phyloP scores from a whole-genome alignment of 2,329 filamentous ascomycete genomes.

The Tympanopsis confertula region DNA sequence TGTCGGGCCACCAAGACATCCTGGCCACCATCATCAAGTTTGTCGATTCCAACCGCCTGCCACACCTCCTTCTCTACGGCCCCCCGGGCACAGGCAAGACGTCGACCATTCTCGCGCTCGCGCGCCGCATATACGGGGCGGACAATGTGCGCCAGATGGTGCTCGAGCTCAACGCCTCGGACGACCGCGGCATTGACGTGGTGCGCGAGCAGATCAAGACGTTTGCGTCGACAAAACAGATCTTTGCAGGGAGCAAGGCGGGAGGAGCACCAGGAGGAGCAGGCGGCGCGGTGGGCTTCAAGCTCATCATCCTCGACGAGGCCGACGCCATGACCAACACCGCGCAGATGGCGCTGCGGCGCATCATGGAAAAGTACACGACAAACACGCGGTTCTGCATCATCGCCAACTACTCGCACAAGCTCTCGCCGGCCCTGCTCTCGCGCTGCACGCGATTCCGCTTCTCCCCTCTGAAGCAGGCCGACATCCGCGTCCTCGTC shows the following conservation, averaged over 20 bases:
- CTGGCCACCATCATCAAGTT: slow-evolving; percentile 97
- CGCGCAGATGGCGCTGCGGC: slow-evolving; percentile 88
- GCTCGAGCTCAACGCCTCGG: slow-evolving; percentile 89
- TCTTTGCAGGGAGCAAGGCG: slow-evolving; percentile 61
- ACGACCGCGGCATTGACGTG: slow-evolving; percentile 94
- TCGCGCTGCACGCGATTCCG: slow-evolving; percentile 90
- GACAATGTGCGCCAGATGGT: slow-evolving; percentile 98
- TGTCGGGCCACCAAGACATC: slow-evolving; percentile 94
- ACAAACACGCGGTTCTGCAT: slow-evolving; percentile 96
- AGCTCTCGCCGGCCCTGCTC: slow-evolving; percentile 81
- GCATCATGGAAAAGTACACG: slow-evolving; percentile 99
- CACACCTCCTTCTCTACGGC: slow-evolving; percentile 91
- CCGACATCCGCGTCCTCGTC: slow-evolving; percentile 73
- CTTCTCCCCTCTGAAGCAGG: slow-evolving; percentile 85
- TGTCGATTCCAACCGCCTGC: slow-evolving; percentile 82
- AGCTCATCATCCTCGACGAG: slow-evolving; percentile 94
- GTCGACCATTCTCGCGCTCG: slow-evolving; percentile 86
- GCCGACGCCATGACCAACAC: slow-evolving; percentile 99
- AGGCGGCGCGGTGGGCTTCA: slow-evolving; percentile 61
- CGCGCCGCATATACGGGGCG: slow-evolving; percentile 79
- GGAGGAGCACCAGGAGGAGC: slow-evolving; percentile 28
- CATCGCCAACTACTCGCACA: slow-evolving; percentile 98
- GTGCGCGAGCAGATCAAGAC: slow-evolving; percentile 99
- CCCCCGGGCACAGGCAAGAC: slow-evolving; percentile 96
- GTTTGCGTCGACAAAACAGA: slow-evolving; percentile 94